phyloP scores from a whole-genome alignment of 1,284 basidiomycete species.

The Peniophora sp. region DNA sequence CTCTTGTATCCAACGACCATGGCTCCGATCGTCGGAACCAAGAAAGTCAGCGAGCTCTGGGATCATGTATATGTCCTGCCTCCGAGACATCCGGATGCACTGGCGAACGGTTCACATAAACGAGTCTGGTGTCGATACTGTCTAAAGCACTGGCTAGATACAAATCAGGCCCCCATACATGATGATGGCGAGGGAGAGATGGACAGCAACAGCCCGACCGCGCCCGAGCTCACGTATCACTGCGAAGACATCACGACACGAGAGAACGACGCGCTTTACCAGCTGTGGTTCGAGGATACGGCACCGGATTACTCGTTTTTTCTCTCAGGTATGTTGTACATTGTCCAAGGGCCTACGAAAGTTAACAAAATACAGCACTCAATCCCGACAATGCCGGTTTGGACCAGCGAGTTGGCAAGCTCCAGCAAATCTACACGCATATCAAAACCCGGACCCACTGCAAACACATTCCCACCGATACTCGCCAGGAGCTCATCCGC shows the following conservation, averaged over 20 bases:
- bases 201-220: too few species aligned
- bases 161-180: neutral
- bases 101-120: neutral
- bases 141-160: neutral
- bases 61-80: too few species aligned
- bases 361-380: too few species aligned
- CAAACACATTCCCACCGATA: neutral
- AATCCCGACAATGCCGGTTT: too few species aligned
- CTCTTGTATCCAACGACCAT: too few species aligned
- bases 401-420: too few species aligned
- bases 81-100: too few species aligned
- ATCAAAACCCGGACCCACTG: neutral
- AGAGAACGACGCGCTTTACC: neutral
- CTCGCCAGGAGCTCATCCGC: neutral
- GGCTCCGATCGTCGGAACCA: too few species aligned
- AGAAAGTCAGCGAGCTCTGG: too few species aligned
- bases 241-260: neutral
- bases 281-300: neutral
- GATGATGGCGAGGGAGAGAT: too few species aligned
- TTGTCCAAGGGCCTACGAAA: too few species aligned
- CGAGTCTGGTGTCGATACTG: neutral
- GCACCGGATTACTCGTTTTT: neutral
- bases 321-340: neutral
- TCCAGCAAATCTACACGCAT: too few species aligned
- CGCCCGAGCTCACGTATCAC: neutral